These are phyloP conservation scores for Tolypocladium cylindrosporum DNA, from an alignment of 2,329 filamentous ascomycete genomes.

Conservation along the genomic window DNA sequence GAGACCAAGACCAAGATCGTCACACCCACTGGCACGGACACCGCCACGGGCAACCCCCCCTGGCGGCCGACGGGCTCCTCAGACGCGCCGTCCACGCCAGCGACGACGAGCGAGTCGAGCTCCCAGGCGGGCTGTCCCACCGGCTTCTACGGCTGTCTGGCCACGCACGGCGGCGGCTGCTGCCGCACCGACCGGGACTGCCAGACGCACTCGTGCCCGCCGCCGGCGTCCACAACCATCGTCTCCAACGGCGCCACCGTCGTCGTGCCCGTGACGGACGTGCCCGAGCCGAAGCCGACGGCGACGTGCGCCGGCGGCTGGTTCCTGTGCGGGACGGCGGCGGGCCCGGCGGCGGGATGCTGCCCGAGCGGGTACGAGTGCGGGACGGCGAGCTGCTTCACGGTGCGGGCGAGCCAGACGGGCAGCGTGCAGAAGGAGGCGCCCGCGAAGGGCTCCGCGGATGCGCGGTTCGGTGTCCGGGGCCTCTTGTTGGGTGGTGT, in stretches of 20 bases:
- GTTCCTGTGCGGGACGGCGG: constrained; percentile 55
- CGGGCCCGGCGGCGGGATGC: constrained; percentile 63
- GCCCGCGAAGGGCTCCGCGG: constrained; percentile 19
- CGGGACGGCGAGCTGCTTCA: constrained; percentile 62
- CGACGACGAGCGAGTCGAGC: constrained; percentile 23
- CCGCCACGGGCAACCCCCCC: constrained; percentile 30
- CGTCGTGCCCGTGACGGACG: constrained; percentile 47
- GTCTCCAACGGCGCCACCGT: constrained; percentile 61
- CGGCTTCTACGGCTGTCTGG: constrained; percentile 85
- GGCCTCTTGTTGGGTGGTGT: background rate
- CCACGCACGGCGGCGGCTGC: constrained; percentile 73
- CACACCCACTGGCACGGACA: constrained; percentile 26
- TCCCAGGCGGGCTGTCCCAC: constrained; percentile 57
- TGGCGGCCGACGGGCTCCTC: constrained; percentile 28
- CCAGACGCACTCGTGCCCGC: constrained; percentile 67
- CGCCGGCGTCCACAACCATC: constrained; percentile 49
- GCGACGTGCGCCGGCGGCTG: constrained; percentile 66
- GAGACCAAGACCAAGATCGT: constrained; percentile 21
- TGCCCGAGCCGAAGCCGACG: constrained; percentile 31
- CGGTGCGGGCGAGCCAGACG: constrained; percentile 40
- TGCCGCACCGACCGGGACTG: constrained; percentile 84
- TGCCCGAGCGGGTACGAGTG: constrained; percentile 72
- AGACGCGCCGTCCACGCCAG: constrained; percentile 24
- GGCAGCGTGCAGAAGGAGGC: constrained; percentile 45
- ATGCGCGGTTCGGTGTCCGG: background rate